These are phyloP conservation scores for Andrographis paniculata DNA, from an alignment of 305 asterid genomes.

Conservation along the genomic window DNA sequence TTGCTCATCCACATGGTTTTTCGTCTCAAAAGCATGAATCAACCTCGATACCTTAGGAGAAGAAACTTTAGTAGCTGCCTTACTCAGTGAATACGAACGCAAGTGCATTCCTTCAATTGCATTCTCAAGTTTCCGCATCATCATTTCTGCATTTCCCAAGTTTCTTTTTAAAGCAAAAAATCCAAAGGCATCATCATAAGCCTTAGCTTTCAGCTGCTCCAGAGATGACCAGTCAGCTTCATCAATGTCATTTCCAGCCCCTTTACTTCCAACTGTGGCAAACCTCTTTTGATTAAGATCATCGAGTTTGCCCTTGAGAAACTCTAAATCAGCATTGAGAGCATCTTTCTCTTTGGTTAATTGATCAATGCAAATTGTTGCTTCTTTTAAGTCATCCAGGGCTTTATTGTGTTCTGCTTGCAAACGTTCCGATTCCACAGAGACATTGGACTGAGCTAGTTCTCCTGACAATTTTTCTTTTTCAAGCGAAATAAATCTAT, in stretches of 20 bases:
- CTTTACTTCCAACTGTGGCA: constrained; percentile 26
- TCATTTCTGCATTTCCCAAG: constrained; percentile 43
- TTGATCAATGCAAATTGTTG: constrained; percentile 36
- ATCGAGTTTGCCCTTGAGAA: constrained; percentile 32
- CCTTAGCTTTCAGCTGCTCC: constrained; percentile 26
- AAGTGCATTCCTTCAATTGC: constrained; percentile 54
- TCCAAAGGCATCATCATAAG: constrained; percentile 32
- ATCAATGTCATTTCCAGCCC: constrained; percentile 22
- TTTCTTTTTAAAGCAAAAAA: constrained; percentile 43
- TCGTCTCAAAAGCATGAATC: constrained; percentile 82
- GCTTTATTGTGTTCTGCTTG: constrained; percentile 44
- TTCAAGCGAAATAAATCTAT: constrained; percentile 35
- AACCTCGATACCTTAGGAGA: constrained; percentile 72
- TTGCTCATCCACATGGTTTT: constrained; percentile 40
- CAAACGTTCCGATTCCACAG: constrained; percentile 32
- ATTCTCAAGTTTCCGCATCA: constrained; percentile 57
- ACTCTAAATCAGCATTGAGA: constrained; percentile 43
- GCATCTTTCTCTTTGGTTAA: constrained; percentile 50
- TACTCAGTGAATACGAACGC: constrained; percentile 40
- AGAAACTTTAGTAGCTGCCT: constrained; percentile 34
- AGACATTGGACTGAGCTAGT: constrained; percentile 37
- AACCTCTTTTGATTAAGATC: constrained; percentile 26
- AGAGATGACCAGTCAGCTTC: constrained; percentile 24
- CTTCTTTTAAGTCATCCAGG: constrained; percentile 47
- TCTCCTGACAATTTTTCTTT: constrained; percentile 47